phyloP scores from a whole-genome alignment of 305 asterid genomes.

The Fraxinus latifolia region DNA sequence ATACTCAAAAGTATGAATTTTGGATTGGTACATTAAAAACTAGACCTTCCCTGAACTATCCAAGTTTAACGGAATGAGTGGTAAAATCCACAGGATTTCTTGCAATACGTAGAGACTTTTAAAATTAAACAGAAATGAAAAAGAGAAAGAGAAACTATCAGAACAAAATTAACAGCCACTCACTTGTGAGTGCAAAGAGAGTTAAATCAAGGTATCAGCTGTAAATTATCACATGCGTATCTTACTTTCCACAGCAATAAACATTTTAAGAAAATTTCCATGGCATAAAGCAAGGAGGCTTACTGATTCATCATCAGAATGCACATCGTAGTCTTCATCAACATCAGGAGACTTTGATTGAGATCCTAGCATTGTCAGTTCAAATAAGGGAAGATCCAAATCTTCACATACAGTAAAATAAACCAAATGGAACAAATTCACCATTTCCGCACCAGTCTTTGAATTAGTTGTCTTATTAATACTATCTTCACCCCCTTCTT shows the following conservation, averaged over 20 bases:
- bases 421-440: slow-evolving; percentile 16
- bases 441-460: slow-evolving; percentile 47
- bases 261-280: slow-evolving; percentile 18
- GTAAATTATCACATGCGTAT: slow-evolving; percentile 6
- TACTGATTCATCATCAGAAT: slow-evolving; percentile 71
- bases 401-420: slow-evolving; percentile 16
- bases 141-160: neutral
- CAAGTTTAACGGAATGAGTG: neutral
- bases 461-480: slow-evolving; percentile 36
- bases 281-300: slow-evolving; percentile 31
- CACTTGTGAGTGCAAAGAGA: neutral
- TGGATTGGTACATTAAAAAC: neutral
- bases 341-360: slow-evolving; percentile 57
- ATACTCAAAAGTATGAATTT: neutral
- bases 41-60: neutral
- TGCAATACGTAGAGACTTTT: slow-evolving; percentile 1
- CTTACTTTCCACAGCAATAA: slow-evolving; percentile 6
- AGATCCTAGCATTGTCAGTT: slow-evolving; percentile 60
- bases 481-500: slow-evolving; percentile 38
- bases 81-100: neutral
- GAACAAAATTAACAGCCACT: slow-evolving; percentile 3
- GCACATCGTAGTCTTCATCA: slow-evolving; percentile 73
- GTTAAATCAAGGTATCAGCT: slow-evolving; percentile 4
- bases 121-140: neutral
- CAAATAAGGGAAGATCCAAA: slow-evolving; percentile 31